A percentile compares a stretch with the other conserved stretches of the same genome.
Conservation (phyloP, 2,329 filamentous ascomycete genomes). For the Hypoxylon sp. region DNA sequence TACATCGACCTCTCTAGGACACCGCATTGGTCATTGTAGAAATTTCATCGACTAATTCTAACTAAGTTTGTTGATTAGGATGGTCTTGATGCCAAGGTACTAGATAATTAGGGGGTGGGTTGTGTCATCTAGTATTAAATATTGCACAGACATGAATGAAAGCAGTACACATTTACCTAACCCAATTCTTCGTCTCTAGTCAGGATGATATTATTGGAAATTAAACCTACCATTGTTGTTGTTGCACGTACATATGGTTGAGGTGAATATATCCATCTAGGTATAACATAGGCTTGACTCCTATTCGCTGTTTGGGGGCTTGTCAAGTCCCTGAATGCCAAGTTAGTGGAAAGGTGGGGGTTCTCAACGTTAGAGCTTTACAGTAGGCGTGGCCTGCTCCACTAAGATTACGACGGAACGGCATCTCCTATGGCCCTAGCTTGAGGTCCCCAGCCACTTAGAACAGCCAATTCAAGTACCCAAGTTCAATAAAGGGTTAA, state of each 20-base stretch:
- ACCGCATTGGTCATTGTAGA: neutral
- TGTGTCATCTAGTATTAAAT: slow-evolving; percentile 16
- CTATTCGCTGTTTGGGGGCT: slow-evolving; percentile 9
- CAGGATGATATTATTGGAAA: slow-evolving; percentile 2
- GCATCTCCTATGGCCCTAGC: slow-evolving; percentile 37
- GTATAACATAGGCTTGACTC: slow-evolving; percentile 9
- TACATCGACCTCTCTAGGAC: neutral
- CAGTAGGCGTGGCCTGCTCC: slow-evolving; percentile 19
- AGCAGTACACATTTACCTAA: neutral
- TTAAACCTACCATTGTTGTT: neutral
- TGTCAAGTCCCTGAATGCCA: slow-evolving; percentile 8
- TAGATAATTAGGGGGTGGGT: slow-evolving; percentile 25
- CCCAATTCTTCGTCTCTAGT: neutral
- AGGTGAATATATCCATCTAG: neutral
- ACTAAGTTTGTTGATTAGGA: slow-evolving; percentile 16
- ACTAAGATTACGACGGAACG: slow-evolving; percentile 41
- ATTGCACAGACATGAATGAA: neutral
- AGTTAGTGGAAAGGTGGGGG: slow-evolving; percentile 12
- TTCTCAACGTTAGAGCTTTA: slow-evolving; percentile 19
- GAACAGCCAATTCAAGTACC: slow-evolving; percentile 36
- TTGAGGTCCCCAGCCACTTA: slow-evolving; percentile 45
- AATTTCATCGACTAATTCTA: slow-evolving; percentile 8
- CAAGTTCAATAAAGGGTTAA: slow-evolving; percentile 15
- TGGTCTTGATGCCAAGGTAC: slow-evolving; percentile 28
- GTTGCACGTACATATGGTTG: neutral